phyloP scores from a whole-genome alignment of 257 asterid genomes.

The Solanum sejunctum region DNA sequence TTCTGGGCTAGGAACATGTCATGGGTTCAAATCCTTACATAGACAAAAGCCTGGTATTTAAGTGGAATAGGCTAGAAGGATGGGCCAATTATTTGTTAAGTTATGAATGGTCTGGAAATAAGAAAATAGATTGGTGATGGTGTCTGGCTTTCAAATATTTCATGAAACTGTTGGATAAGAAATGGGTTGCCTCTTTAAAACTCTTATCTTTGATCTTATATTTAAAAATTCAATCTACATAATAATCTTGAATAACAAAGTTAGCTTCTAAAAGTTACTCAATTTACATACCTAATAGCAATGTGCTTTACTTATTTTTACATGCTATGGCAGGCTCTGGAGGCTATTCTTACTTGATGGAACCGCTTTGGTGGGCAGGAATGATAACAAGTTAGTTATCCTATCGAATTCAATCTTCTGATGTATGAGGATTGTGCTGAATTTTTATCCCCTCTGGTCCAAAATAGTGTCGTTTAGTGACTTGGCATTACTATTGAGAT shows the following conservation, averaged over 20 bases:
- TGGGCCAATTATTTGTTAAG: background rate
- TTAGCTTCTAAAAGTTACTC: background rate
- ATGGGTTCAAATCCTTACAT: background rate
- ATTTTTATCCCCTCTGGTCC: background rate
- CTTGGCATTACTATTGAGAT: background rate
- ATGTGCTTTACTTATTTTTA: background rate
- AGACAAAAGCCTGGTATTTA: background rate
- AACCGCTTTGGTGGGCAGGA: constrained; percentile 95
- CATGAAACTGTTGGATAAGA: background rate
- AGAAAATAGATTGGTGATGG: background rate
- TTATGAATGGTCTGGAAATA: background rate
- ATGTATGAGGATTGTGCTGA: background rate
- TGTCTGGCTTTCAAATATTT: background rate
- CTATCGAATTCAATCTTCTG: background rate
- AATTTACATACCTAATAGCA: background rate
- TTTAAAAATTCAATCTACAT: background rate
- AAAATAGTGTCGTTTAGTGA: background rate
- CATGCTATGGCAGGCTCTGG: constrained; percentile 46
- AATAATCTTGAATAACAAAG: background rate
- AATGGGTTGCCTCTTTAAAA: background rate
- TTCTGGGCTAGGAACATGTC: background rate
- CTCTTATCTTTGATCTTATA: background rate
- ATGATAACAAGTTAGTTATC: constrained; percentile 60
- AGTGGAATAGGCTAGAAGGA: background rate
- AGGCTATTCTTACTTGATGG: constrained; percentile 70